phyloP scores from a whole-genome alignment of 805 yeast genomes.

The Nakazawaea anatomiae region DNA sequence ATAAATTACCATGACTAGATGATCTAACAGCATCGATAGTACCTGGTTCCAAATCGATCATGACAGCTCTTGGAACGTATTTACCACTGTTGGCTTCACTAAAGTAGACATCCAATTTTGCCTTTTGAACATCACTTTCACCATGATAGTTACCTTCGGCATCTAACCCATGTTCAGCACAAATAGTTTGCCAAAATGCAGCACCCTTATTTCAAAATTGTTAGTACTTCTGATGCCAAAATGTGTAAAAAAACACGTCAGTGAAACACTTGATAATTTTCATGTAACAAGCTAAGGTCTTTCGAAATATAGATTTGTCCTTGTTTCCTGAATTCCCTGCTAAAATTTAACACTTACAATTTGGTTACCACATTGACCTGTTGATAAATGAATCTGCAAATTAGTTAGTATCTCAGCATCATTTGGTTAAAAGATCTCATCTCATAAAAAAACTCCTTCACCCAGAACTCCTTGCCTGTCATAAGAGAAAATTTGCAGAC shows the following conservation, averaged over 20 bases:
- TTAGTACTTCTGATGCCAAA: neutral
- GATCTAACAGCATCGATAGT: constrained; percentile 81
- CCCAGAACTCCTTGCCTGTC: no score
- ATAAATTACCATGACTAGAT: constrained; percentile 76
- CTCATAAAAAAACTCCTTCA: no score
- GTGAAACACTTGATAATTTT: no score
- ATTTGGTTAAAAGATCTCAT: neutral
- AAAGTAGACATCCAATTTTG: constrained; percentile 71
- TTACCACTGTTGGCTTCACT: constrained; percentile 83
- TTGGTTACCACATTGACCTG: constrained; percentile 99
- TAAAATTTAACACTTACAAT: constrained; percentile 44
- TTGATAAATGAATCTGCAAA: constrained; percentile 80
- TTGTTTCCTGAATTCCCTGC: no score
- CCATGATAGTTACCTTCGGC: constrained; percentile 69
- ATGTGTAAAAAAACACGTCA: no score
- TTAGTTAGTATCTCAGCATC: neutral
- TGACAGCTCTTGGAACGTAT: constrained; percentile 90
- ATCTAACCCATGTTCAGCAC: constrained; percentile 83
- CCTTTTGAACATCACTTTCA: constrained; percentile 42
- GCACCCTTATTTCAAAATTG: constrained; percentile 50
- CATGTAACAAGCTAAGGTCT: no score
- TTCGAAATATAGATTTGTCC: no score
- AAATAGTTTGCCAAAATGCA: constrained; percentile 89
- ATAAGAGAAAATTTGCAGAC: no score
- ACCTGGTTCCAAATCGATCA: constrained; percentile 92